Evolutionary conservation across 768 basidiomycete species (phyloP), one percentile per base, ranked within the genome.

Genomic region (Rhizopogon vinicolor): DNA sequence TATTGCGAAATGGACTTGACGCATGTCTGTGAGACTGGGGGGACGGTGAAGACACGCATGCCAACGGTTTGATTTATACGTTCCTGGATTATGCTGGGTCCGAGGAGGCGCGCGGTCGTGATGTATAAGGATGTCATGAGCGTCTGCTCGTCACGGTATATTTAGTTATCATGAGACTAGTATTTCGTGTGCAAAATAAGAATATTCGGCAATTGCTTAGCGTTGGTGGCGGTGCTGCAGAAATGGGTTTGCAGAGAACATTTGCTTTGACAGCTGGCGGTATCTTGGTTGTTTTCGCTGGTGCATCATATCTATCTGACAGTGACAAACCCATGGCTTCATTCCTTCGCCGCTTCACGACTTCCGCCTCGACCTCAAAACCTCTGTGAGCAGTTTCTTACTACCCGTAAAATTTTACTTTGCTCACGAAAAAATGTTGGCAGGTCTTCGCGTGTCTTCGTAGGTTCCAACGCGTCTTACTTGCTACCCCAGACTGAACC

Each of bases 391-490:
- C 31, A 16, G 13, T 14, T 9, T 8, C n/a, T 7, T 35, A 3
- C 46, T 13, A 12, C 12, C 35, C 13, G 13, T 37, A 9, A 37
- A 33, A 37, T 37, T 37, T 37, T 37, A 37, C 35, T 37, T 37
- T 37, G 35, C 35, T 37, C 35, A 37, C 4, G 13, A 25, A 25
- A 25, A 25, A 13, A 13, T 37, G 22, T 22, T 19, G 16, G 14
- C 18, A 44, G 31, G 59, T 72, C 56, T 72, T 72, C 62, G 60
- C 73, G 68, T 44, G 73, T 66, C 40, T 66, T 54, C 37, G 62
- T 62, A 37, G 48, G 56, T 58, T 10, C 3, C 6, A 44, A n/a
- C 28, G 9, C 35, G n/a, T 40, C n/a, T n/a, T 14, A 13, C 14
- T 29, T 45, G 40, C 19, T 37, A 6, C 12, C 41, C 7, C 33